These are phyloP conservation scores for Gossypium arboreum DNA, from an alignment of 345 rosid species.

Conservation along the genomic window DNA sequence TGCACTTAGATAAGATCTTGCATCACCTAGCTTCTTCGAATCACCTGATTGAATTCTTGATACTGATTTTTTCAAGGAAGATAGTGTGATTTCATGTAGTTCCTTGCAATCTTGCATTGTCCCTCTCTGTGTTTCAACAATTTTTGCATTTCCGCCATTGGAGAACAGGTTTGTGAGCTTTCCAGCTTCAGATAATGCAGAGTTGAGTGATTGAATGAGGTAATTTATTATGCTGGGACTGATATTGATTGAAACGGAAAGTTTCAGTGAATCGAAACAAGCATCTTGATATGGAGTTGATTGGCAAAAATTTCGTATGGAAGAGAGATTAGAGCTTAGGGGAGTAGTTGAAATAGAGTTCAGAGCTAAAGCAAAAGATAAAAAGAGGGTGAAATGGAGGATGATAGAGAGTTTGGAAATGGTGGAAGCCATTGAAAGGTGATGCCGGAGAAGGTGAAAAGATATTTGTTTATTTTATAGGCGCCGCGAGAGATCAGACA, in stretches of 20 bases:
- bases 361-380: slow-evolving; percentile 22
- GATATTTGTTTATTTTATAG: not conserved
- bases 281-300: slow-evolving; percentile 66
- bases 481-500: not conserved
- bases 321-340: slow-evolving; percentile 28
- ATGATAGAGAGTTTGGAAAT: slow-evolving; percentile 14
- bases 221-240: slow-evolving; percentile 48
- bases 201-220: slow-evolving; percentile 59
- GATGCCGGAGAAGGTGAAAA: not conserved
- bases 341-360: slow-evolving; percentile 29
- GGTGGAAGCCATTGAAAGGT: slow-evolving; percentile 39
- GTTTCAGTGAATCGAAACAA: slow-evolving; percentile 56
- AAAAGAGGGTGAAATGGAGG: slow-evolving; percentile 31
- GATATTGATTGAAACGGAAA: slow-evolving; percentile 68
- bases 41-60: slow-evolving; percentile 36
- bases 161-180: slow-evolving; percentile 50
- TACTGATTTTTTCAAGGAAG: slow-evolving; percentile 44
- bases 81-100: slow-evolving; percentile 65
- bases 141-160: slow-evolving; percentile 22
- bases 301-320: slow-evolving; percentile 45
- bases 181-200: slow-evolving; percentile 58
- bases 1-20: slow-evolving; percentile 66
- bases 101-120: slow-evolving; percentile 72
- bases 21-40: slow-evolving; percentile 43
- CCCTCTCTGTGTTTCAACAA: slow-evolving; percentile 69